Evolutionary conservation across 768 basidiomycete species (phyloP), one percentile per base, ranked within the genome.

Genomic region (Kondoa malvinella): DNA sequence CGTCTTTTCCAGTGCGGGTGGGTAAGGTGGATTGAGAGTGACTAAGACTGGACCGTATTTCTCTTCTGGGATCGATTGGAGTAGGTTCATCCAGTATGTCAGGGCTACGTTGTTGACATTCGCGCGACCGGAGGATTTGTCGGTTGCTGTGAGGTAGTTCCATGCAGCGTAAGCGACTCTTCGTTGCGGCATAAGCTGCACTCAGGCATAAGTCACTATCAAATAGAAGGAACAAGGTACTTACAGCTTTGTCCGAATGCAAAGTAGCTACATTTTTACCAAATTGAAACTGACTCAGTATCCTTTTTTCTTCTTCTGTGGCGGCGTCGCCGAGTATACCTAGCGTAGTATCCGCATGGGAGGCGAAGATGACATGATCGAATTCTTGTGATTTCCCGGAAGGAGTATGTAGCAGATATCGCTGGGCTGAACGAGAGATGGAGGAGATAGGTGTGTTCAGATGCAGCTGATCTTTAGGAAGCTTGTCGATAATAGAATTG

Each of bases 321-420:
- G 81, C 75, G 0, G 80, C 81, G 15, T 80, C 78, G 1, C 66
- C 61, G 4, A 77, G 71, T 57, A 79, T 72, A 27, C 73, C 62
- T 16, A 87, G 77, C 0, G 83, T 81, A 0, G 82, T 81, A 72
- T 88, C 84, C 0, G 86, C 86, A 75, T 88, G 87, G 68, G 82
- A 86, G 1, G 87, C 85, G 32, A 89, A 74, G 57, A 88, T 85
- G 61, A 89, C 85, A 74, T 84, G 84, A 75, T 88, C 86, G 74
- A 83, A 88, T 1, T 73, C 71, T 30, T 80, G 76, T 26, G 75
- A 76, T 31, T 78, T 74, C 0, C 83, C 85, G 4, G 75, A 74
- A 2, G 76, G 76, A 0, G 85, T 50, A 21, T 84, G 4, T 87
- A 72, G 4, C 77, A 70, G 4, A 86, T 79, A 15, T 73, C 72